A percentile compares a stretch with the other conserved stretches of the same genome.
phyloP scores from a whole-genome alignment of 345 rosid genomes.

The Rhodamnia argentea region DNA sequence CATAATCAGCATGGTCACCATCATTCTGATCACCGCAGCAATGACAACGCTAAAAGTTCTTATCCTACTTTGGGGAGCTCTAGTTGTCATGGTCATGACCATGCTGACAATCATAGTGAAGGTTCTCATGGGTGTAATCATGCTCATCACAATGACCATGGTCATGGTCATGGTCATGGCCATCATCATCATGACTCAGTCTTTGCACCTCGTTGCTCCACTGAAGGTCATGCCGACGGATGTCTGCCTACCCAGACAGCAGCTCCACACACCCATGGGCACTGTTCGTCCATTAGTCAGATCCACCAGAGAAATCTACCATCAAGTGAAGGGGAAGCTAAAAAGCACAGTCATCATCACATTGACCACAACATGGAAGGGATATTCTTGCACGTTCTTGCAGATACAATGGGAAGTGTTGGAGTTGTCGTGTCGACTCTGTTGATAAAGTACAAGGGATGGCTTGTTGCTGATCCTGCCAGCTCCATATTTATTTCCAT shows the following conservation, averaged over 20 bases:
- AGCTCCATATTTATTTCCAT: conserved; percentile 87
- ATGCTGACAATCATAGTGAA: conserved; percentile 3
- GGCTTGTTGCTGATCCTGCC: conserved; percentile 98
- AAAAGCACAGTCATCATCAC: conserved; percentile 32
- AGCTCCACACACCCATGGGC: neutral
- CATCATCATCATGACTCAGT: conserved; percentile 4
- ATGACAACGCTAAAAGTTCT: neutral
- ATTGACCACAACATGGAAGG: conserved; percentile 99
- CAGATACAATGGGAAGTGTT: conserved; percentile 96
- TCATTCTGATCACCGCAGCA: neutral
- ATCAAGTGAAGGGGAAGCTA: neutral
- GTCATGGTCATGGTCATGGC: neutral
- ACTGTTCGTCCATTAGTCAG: conserved; percentile 1
- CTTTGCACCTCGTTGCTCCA: neutral
- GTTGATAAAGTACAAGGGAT: conserved; percentile 88
- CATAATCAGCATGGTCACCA: conserved; percentile 9
- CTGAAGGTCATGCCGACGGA: neutral
- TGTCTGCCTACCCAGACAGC: neutral
- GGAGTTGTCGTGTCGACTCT: conserved; percentile 96
- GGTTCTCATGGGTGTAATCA: neutral
- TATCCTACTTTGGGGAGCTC: conserved; percentile 5
- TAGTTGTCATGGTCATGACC: conserved; percentile 10
- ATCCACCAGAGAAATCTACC: neutral
- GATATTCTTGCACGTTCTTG: conserved; percentile 86
- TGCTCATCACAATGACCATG: conserved; percentile 3